These are phyloP conservation scores for Garcia nutans DNA, from an alignment of 345 rosid species.

Conservation along the genomic window DNA sequence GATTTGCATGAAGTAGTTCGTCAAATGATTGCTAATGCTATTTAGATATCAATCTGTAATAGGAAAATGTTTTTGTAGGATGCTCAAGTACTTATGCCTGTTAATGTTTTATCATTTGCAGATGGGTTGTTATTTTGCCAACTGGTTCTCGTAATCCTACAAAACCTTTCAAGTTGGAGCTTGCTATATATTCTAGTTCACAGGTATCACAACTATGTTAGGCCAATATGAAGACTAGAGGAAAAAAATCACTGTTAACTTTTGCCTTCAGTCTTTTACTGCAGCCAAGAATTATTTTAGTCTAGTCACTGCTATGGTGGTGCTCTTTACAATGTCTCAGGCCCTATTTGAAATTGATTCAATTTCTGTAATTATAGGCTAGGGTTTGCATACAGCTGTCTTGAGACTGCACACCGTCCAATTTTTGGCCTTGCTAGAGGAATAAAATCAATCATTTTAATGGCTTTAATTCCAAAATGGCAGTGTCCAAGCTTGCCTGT, in stretches of 20 bases:
- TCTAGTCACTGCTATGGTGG: background rate
- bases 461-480: background rate
- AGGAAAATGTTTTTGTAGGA: background rate
- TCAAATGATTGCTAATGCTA: conserved; percentile 7
- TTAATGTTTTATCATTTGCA: conserved; percentile 32
- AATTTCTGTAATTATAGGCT: too few species aligned
- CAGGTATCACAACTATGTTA: conserved; percentile 48
- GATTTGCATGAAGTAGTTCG: conserved; percentile 1
- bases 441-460: background rate
- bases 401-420: background rate
- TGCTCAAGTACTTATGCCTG: conserved; percentile 4
- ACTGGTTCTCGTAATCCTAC: conserved; percentile 68
- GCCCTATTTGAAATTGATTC: background rate
- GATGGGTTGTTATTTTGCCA: conserved; percentile 89
- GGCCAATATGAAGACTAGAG: background rate
- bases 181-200: conserved; percentile 69
- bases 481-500: background rate
- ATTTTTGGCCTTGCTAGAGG: background rate
- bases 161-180: conserved; percentile 81
- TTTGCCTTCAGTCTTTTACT: background rate
- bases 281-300: background rate
- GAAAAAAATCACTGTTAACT: background rate
- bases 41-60: conserved; percentile 12
- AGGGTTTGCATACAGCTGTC: background rate
- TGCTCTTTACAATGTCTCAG: background rate